Conservation (phyloP, 225 moss, liverwort and hornwort species). For the Anthoceros angustus region DNA sequence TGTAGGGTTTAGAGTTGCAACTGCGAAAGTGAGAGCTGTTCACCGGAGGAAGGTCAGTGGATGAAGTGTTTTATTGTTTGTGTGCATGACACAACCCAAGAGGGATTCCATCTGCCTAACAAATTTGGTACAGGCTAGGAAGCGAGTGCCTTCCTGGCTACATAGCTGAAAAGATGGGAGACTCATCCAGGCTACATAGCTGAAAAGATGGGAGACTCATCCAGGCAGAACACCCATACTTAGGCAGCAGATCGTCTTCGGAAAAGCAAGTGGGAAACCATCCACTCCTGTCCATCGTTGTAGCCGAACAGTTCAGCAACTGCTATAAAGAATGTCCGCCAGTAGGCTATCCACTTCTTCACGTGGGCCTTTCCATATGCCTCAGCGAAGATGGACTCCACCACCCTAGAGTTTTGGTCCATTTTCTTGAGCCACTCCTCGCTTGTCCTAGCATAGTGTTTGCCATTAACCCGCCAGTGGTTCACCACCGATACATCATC, state of each 20-base stretch:
- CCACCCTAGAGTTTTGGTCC: constrained; percentile 46
- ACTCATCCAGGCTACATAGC: no score
- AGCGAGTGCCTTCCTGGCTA: no score
- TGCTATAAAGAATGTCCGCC: constrained; percentile 97
- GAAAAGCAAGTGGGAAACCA: constrained; percentile 63
- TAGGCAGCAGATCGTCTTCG: constrained; percentile 25
- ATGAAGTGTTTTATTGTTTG: no score
- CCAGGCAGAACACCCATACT: no score
- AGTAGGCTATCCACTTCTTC: constrained; percentile 73
- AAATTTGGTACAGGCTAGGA: no score
- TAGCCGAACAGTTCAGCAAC: constrained; percentile 83
- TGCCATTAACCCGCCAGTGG: constrained; percentile 84
- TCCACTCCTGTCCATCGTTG: constrained; percentile 85
- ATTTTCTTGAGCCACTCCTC: constrained; percentile 81
- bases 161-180: no score
- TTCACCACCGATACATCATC: constrained; percentile 63
- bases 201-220: no score
- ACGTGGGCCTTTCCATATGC: constrained; percentile 56
- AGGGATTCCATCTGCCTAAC: no score
- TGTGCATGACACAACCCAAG: no score
- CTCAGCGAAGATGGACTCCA: constrained; percentile 44
- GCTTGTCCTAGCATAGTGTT: constrained; percentile 72
- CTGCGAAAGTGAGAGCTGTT: no score
- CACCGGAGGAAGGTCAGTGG: no score
- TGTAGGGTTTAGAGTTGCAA: no score